Evolutionary conservation across 2,329 filamentous ascomycete species (phyloP).

Genomic region (Trichothecium roseum): DNA sequence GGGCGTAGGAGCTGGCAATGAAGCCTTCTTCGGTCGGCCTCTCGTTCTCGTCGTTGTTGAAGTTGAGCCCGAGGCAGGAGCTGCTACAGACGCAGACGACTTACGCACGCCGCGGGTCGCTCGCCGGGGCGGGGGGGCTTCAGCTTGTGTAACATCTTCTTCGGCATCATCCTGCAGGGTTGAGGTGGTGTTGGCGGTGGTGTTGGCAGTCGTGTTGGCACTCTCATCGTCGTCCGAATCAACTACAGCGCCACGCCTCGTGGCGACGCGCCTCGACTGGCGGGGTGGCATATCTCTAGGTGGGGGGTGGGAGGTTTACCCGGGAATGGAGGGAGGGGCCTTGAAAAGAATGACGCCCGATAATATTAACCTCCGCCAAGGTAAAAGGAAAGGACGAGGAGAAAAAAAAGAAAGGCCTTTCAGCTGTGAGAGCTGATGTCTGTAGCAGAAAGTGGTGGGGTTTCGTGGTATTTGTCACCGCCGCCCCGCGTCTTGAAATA

Average conservation of each 20-base stretch:
- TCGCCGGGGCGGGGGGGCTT: conserved; percentile 13
- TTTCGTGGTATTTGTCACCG: conserved; percentile 8
- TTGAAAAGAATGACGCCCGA: too few species aligned
- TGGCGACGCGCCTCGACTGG: conserved; percentile 30
- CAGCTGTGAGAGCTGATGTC: background rate
- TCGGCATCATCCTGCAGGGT: conserved; percentile 51
- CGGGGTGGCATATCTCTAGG: conserved; percentile 30
- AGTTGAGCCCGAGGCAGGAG: conserved; percentile 34
- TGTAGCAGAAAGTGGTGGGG: conserved; percentile 1
- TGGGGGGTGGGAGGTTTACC: background rate
- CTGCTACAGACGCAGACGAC: conserved; percentile 34
- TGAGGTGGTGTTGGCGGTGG: conserved; percentile 9
- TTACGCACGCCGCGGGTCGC: conserved; percentile 24
- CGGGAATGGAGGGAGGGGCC: too few species aligned
- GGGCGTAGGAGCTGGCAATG: conserved; percentile 13
- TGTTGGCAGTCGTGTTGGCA: conserved; percentile 32
- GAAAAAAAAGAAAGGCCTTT: too few species aligned
- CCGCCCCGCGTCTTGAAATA: conserved; percentile 6
- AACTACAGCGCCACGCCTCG: conserved; percentile 62
- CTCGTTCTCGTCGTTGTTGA: conserved; percentile 17
- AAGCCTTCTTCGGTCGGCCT: conserved; percentile 31
- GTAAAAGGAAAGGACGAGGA: too few species aligned
- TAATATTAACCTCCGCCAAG: too few species aligned
- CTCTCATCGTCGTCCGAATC: conserved; percentile 73
- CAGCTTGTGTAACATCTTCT: conserved; percentile 72